A percentile compares a stretch with the other conserved stretches of the same genome.
These are phyloP conservation scores for Nitzschia sp. DNA, from an alignment of 108 stramenopile species.

Conservation along the genomic window DNA sequence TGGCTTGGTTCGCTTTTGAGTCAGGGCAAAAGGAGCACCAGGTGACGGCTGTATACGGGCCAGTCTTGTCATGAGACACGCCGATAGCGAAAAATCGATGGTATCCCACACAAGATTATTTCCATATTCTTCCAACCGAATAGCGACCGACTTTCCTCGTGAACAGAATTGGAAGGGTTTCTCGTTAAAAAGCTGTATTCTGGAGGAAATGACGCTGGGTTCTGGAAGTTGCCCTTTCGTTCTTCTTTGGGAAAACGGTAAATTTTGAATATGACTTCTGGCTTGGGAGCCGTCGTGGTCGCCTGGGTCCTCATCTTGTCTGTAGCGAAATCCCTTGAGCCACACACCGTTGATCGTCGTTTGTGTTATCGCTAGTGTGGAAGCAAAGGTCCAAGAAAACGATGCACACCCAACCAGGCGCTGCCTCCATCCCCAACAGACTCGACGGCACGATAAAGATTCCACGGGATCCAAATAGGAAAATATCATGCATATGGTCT, in stretches of 20 bases:
- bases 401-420: neutral
- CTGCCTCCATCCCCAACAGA: neutral
- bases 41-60: neutral
- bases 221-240: neutral
- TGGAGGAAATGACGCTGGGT: neutral
- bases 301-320: neutral
- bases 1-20: neutral
- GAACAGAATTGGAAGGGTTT: neutral
- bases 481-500: neutral
- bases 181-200: neutral
- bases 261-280: too few species aligned
- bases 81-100: neutral
- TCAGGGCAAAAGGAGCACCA: neutral
- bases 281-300: neutral
- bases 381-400: neutral
- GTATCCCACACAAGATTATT: neutral
- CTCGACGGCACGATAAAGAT: neutral
- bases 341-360: neutral
- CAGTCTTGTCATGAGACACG: neutral
- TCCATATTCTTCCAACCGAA: neutral
- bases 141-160: neutral
- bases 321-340: neutral
- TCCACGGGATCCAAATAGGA: neutral
- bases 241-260: neutral
- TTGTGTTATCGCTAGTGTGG: neutral